Evolutionary conservation across 768 basidiomycete genomes (phyloP).

Genomic region (Porphyrellus cyaneotinctus): DNA sequence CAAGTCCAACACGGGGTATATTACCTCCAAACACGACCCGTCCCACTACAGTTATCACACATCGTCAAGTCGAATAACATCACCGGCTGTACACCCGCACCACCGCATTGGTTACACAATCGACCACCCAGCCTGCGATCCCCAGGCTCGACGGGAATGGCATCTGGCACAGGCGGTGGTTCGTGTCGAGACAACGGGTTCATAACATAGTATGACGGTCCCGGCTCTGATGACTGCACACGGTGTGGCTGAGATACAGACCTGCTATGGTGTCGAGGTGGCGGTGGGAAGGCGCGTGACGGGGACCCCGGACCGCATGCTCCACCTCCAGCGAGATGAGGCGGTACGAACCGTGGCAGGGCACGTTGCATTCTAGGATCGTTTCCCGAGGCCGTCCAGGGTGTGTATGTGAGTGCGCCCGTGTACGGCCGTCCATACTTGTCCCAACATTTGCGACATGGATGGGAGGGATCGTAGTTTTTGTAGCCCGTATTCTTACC

Average conservation of each 20-base stretch:
- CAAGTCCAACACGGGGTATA: background rate
- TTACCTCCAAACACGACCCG: constrained; percentile 51
- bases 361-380: constrained; percentile 28
- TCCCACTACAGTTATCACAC: constrained; percentile 59
- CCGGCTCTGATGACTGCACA: background rate
- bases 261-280: constrained; percentile 15
- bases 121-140: constrained; percentile 68
- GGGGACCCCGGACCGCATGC: background rate
- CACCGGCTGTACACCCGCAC: constrained; percentile 48
- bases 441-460: constrained; percentile 74
- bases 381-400: constrained; percentile 31
- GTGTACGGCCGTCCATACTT: constrained; percentile 59
- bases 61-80: constrained; percentile 50
- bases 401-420: constrained; percentile 55
- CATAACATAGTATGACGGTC: constrained; percentile 24
- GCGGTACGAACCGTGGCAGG: constrained; percentile 24
- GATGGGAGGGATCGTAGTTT: constrained; percentile 56
- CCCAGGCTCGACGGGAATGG: constrained; percentile 52
- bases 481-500: constrained; percentile 77
- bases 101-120: constrained; percentile 62
- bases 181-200: constrained; percentile 16
- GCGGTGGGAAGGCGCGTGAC: background rate
- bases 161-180: constrained; percentile 35
- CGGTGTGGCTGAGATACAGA: constrained; percentile 18
- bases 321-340: constrained; percentile 12